phyloP scores from a whole-genome alignment of 768 basidiomycete species.

The Tulasnella sp. region DNA sequence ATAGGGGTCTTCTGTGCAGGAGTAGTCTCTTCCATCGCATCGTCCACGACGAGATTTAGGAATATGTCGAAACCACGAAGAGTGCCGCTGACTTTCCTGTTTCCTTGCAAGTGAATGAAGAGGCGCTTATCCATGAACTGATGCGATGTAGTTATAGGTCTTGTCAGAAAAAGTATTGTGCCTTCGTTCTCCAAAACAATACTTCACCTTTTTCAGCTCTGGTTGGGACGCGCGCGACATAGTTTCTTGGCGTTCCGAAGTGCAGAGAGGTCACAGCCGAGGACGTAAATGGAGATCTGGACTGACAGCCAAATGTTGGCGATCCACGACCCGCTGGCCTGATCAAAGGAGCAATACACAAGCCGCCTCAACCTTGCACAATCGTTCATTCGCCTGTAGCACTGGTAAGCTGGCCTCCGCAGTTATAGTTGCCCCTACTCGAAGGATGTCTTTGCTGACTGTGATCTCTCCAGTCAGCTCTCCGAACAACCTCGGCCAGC shows the following conservation, averaged over 20 bases:
- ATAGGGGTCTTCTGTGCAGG: conserved; percentile 84
- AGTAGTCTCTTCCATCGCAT: conserved; percentile 82
- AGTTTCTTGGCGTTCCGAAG: conserved; percentile 17
- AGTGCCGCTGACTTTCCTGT: conserved; percentile 89
- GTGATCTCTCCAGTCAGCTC: too few relatives aligned
- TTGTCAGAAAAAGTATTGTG: neutral
- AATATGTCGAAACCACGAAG: conserved; percentile 98
- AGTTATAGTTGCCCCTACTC: too few relatives aligned
- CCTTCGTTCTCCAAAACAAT: too few relatives aligned
- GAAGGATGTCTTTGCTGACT: too few relatives aligned
- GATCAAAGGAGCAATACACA: too few relatives aligned
- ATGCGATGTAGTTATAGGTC: conserved; percentile 3
- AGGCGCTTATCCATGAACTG: conserved; percentile 99
- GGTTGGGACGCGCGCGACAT: conserved; percentile 96
- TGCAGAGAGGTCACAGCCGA: neutral
- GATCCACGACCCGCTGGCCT: too few relatives aligned
- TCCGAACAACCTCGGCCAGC: too few relatives aligned
- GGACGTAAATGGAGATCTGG: too few relatives aligned
- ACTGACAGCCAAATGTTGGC: too few relatives aligned
- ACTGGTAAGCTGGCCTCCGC: too few relatives aligned
- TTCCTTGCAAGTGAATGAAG: conserved; percentile 87
- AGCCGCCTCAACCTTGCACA: too few relatives aligned
- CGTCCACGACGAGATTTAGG: conserved; percentile 94
- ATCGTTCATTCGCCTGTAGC: too few relatives aligned
- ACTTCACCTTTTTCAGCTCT: conserved; percentile 94